Evolutionary conservation across 2,329 filamentous ascomycete species (phyloP).

Genomic region (Calonectria hawksworthii): DNA sequence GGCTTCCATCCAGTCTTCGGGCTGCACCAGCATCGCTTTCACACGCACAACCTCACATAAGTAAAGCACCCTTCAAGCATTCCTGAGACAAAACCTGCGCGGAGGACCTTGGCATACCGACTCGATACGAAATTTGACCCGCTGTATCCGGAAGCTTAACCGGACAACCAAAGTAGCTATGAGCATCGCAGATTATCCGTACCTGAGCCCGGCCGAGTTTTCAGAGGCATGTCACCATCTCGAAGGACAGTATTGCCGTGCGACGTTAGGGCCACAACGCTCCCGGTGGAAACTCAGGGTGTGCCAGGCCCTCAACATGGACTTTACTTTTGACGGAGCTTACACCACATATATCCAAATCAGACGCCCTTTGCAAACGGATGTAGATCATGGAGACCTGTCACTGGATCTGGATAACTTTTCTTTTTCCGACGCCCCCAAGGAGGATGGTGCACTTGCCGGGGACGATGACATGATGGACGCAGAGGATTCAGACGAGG

Average conservation of each 20-base stretch:
- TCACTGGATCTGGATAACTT: slow-evolving; percentile 61
- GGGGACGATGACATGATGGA: slow-evolving; percentile 64
- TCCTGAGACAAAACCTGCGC: not conserved
- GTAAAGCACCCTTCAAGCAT: not conserved
- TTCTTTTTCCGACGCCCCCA: slow-evolving; percentile 54
- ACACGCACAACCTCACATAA: not conserved
- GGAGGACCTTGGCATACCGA: not conserved
- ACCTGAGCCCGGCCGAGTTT: slow-evolving; percentile 74
- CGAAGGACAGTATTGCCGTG: slow-evolving; percentile 70
- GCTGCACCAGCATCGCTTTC: not conserved
- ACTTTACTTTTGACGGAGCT: slow-evolving; percentile 57
- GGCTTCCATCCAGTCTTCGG: not conserved
- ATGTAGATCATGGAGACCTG: slow-evolving; percentile 60
- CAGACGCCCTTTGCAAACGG: slow-evolving; percentile 64
- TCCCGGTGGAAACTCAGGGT: slow-evolving; percentile 68
- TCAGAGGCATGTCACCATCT: slow-evolving; percentile 74
- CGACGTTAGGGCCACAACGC: slow-evolving; percentile 68
- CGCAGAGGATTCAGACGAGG: slow-evolving; percentile 66
- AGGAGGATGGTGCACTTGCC: slow-evolving; percentile 36
- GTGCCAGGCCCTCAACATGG: slow-evolving; percentile 64
- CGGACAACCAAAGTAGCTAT: slow-evolving; percentile 37
- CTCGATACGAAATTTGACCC: not conserved
- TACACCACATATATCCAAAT: slow-evolving; percentile 70
- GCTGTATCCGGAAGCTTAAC: not conserved
- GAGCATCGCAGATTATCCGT: slow-evolving; percentile 70